A percentile compares a stretch with the other conserved stretches of the same genome.
phyloP scores from a whole-genome alignment of 768 basidiomycete species.

The Panellus pusillus region DNA sequence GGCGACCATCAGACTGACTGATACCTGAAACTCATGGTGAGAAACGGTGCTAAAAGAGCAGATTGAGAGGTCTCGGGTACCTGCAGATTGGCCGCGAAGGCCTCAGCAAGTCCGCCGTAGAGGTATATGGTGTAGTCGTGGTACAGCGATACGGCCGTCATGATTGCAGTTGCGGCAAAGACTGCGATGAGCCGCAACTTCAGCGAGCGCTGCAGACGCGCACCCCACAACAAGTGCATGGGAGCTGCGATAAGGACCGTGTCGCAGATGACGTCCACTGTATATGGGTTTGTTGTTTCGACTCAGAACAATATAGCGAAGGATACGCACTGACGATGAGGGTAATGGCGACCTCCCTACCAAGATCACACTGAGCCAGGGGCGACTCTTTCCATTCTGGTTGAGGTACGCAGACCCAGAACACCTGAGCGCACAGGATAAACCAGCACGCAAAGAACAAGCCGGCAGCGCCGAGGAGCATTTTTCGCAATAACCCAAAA shows the following conservation, averaged over 20 bases:
- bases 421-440: slow-evolving; percentile 38
- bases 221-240: slow-evolving; percentile 39
- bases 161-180: slow-evolving; percentile 43
- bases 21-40: too few species aligned
- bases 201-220: slow-evolving; percentile 32
- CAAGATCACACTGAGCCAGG: slow-evolving; percentile 39
- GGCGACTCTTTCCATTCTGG: slow-evolving; percentile 25
- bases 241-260: slow-evolving; percentile 42
- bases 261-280: not conserved
- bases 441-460: slow-evolving; percentile 22
- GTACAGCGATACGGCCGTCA: slow-evolving; percentile 35
- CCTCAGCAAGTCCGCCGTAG: slow-evolving; percentile 24
- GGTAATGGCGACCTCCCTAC: slow-evolving; percentile 40
- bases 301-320: too few species aligned
- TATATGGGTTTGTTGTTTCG: not conserved
- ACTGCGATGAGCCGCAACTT: slow-evolving; percentile 40
- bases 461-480: slow-evolving; percentile 27
- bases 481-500: slow-evolving; percentile 19
- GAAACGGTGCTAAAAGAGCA: too few species aligned
- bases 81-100: slow-evolving; percentile 34
- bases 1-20: too few species aligned
- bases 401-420: slow-evolving; percentile 33
- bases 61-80: slow-evolving; percentile 20
- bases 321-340: slow-evolving; percentile 44
- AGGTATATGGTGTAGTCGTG: slow-evolving; percentile 35